Evolutionary conservation across 2,329 filamentous ascomycete species (phyloP), one percentile per base, ranked within the genome.

Genomic region (Fusarium equiseti): DNA sequence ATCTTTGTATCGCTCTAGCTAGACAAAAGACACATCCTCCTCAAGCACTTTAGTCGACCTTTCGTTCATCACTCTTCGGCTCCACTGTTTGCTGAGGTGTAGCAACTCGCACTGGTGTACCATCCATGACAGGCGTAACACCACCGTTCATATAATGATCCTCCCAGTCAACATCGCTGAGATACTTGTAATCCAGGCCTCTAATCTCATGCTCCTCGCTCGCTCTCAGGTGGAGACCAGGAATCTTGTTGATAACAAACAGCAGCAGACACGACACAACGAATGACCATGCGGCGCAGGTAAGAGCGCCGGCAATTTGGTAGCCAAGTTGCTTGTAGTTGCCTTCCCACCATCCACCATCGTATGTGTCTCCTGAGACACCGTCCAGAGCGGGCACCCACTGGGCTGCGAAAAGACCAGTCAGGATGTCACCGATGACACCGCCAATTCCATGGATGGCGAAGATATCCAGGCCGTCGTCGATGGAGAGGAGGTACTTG

Each of bases 361-460:
- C 81, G 29, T 85, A 83, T 3, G 59, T 18, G 2, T 82, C 82
- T 8, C 77, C 75, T 3, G 80, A 83, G 6, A 79, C 80, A 3
- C 87, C 87, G 42, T 89, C 87, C 16, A 89, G 81, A 9, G 83
- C 82, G 4, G 83, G 83, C 3, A 88, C 83, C 73, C 76, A 78
- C 15, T 77, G 68, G 7, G 86, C 83, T 0, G 88, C 87, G 55
- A 89, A 89, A 31, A 89, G 80, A 5, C 88, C 87, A 0, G 87
- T 89, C 20, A 89, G 73, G 50, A 89, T 81, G 35, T 86, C 84
- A 18, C 87, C 88, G 1, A 89, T 82, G 66, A 86, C 83, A 13
- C 88, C 88, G n/a, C 87, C 87, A 3, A 89, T 79, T 20, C 87
- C 87, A 72, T 90, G 88, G 29, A 89, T 83, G 31, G 86, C 86